Base-by-base conservation (phyloP, 2,329 filamentous ascomycete genomes). In the Cordyceps cateniannulata region DNA sequence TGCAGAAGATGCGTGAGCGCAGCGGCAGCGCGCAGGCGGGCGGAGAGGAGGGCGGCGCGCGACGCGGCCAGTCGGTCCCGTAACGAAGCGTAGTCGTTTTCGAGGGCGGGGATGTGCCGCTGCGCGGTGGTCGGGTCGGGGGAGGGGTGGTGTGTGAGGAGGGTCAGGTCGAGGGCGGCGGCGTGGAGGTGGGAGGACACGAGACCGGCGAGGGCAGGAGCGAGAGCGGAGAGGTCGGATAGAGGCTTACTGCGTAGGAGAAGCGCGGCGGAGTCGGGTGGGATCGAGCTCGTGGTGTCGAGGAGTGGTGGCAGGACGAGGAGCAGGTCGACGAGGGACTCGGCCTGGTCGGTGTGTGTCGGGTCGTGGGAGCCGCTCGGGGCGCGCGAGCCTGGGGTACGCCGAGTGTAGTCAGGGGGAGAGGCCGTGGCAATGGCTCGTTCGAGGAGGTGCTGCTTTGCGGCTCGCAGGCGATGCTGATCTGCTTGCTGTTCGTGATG, bases 61-160 rank as follows among this genome's bases (percentile, higher is more conserved):
- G 72, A 66, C 3, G 66, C 62, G 2, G 67, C 61, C 5, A 79
- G 67, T 3, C 70, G 63, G 14, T 68, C 38, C n/a, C 66, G 68
- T 1, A 84, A 75, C 2, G 72, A 62, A 4, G 70, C 64, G 20
- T 79, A 70, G 25, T 76, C 71, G 1, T 70, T 63, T 0, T 79
- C 72, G 2, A 88, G 73, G 20, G 75, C 72, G 1, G 82, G 75
- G 54, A 87, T 79, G 25, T 76, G 71, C 22, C 84, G 82, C 72
- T 86, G 84, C n/a, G 86, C 73, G 67, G 77, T 83, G 22, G 81
- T 82, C 0, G 81, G 75, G n/a, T n/a, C n/a, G 69, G 83, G 83
- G 1, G 79, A 82, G 18, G 72, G 72, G 1, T 79, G 77, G 62
- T 73, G 72, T 6, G 74, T 66, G n/a, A 78, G 70, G 49, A 77